These are phyloP conservation scores for Fraxinus cuspidata DNA, from an alignment of 257 asterid species.

Conservation along the genomic window DNA sequence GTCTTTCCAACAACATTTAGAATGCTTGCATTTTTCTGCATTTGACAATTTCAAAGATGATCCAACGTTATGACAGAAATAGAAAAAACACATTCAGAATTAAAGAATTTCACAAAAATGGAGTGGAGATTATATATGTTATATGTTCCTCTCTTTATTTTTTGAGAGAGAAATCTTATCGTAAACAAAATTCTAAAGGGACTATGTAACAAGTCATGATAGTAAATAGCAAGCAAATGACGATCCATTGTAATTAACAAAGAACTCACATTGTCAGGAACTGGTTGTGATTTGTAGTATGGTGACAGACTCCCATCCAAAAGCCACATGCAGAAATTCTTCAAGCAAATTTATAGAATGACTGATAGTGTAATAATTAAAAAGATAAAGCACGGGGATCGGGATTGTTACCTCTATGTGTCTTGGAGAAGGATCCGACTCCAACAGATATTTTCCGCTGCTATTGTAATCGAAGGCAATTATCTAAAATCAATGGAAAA, in stretches of 20 bases:
- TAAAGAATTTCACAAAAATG: background rate
- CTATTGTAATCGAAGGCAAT: constrained; percentile 70
- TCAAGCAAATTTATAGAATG: constrained; percentile 31
- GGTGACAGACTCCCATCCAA: constrained; percentile 54
- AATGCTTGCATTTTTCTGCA: constrained; percentile 70
- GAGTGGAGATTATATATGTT: background rate
- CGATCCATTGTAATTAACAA: background rate
- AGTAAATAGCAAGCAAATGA: background rate
- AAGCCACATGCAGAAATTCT: constrained; percentile 76
- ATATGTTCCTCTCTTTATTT: background rate
- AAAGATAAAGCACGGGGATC: constrained; percentile 23
- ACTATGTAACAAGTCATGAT: background rate
- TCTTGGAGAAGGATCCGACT: constrained; percentile 56
- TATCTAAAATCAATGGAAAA: constrained; percentile 39
- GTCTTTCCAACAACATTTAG: constrained; percentile 82
- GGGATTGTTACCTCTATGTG: constrained; percentile 56
- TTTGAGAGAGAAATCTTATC: background rate
- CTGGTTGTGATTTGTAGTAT: constrained; percentile 78
- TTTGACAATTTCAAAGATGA: constrained; percentile 16
- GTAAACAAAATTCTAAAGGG: background rate
- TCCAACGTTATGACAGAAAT: constrained; percentile 2
- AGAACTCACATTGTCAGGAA: constrained; percentile 77
- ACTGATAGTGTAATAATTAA: constrained; percentile 11
- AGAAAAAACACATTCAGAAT: background rate
- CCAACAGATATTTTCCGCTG: constrained; percentile 65